Percentiles rank a stretch among this genome's conserved stretches.
These are phyloP conservation scores for Wickerhamomyces chambardii DNA, from an alignment of 805 yeast genomes.

Conservation along the genomic window DNA sequence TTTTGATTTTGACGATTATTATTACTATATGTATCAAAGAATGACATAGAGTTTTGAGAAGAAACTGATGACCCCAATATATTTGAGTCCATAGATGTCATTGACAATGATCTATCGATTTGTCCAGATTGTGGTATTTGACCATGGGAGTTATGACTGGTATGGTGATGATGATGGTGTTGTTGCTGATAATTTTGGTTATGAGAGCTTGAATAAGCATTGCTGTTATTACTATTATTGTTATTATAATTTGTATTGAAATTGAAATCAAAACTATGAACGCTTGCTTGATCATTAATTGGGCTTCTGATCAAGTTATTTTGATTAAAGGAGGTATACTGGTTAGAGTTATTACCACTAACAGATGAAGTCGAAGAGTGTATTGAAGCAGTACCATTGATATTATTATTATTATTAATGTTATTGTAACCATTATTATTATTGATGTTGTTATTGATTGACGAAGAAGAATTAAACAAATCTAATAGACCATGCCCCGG, in stretches of 20 bases:
- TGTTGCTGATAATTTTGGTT: slow-evolving; percentile 1
- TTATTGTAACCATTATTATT: slow-evolving; percentile 6
- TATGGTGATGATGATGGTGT: slow-evolving; percentile 1
- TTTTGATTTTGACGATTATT: neutral
- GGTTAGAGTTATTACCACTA: neutral
- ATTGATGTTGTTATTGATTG: too few relatives aligned
- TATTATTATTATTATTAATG: slow-evolving; percentile 4
- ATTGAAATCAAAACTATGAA: slow-evolving; percentile 1
- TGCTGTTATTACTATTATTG: slow-evolving; percentile 1
- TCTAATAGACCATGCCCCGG: slow-evolving; percentile 31
- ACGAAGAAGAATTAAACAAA: slow-evolving; percentile 25
- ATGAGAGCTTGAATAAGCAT: too few relatives aligned
- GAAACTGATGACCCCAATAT: neutral
- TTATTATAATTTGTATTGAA: slow-evolving; percentile 2
- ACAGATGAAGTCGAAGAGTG: neutral
- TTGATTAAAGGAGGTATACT: slow-evolving; percentile 1
- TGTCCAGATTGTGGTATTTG: neutral
- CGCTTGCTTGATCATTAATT: slow-evolving; percentile 1
- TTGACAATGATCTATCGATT: neutral
- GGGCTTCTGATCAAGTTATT: slow-evolving; percentile 1
- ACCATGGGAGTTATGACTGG: slow-evolving; percentile 2
- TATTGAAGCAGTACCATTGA: slow-evolving; percentile 4
- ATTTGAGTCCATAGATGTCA: neutral
- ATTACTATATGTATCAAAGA: neutral
- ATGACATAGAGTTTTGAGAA: neutral